Base-by-base conservation (phyloP, 2,329 filamentous ascomycete genomes). In the Drechslerella dactyloides region DNA sequence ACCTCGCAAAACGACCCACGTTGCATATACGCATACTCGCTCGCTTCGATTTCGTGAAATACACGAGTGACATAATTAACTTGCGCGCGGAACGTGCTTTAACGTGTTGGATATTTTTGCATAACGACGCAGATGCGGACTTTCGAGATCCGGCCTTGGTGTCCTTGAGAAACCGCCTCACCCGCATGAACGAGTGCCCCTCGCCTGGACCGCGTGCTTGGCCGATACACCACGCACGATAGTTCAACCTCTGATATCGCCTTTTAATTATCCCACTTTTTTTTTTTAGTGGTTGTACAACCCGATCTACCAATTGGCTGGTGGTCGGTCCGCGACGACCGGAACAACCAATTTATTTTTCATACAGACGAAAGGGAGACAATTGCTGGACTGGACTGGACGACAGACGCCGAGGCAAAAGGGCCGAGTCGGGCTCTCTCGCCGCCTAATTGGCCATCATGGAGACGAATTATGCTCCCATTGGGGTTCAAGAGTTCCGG, bases 91-190 rank as follows among this genome's bases (percentile, higher is more conserved):
- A 37, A 59, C 63, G 66, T 50, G 33, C 37, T 52, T 19, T 15
- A 58, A 64, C 59, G 53, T 64, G 66, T 54, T 62, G 54, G 46
- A 58, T n/a, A 23, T 53, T n/a, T n/a, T 42, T 8, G 21, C 40
- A 52, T 63, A 70, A 35, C 53, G 59, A 55, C 59, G 59, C 66
- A 64, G 46, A 70, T 70, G 66, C 66, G 68, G 61, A 50, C 55
- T 72, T 72, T 65, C 19, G 68, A 65, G 55, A 37, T 60, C 23
- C 55, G 50, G 46, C 55, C 42, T 65, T 42, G 50, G 55, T 72
- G 68, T 72, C 68, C 68, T 72, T 50, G 68, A 65, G 58, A 59
- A 54, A 60, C 50, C 54, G 27, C 21, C 27, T 27, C 15, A 50
- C 55, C 46, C 60, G 60, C 68, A 65, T 65, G 68, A 72, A 56